These are phyloP conservation scores for Tetrapisispora fleetii DNA, from an alignment of 805 yeast genomes.

Conservation along the genomic window DNA sequence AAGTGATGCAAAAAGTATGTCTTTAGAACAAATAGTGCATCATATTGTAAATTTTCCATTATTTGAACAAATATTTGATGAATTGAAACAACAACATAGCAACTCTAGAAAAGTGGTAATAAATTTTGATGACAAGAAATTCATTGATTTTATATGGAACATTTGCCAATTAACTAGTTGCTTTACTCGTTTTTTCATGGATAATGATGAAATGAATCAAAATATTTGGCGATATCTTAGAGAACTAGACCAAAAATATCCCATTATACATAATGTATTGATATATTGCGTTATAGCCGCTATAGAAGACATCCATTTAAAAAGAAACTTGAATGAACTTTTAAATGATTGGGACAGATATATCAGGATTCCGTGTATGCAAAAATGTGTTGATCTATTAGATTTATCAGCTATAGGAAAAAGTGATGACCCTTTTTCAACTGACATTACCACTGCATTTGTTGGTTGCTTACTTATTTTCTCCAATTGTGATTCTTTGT, in stretches of 20 bases:
- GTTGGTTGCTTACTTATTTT: constrained; percentile 3
- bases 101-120: neutral
- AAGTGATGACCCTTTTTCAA: constrained; percentile 1
- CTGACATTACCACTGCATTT: constrained; percentile 2
- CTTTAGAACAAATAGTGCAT: neutral
- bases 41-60: neutral
- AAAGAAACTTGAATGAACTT: neutral
- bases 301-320: constrained; percentile 4
- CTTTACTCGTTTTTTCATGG: neutral
- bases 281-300: constrained; percentile 2
- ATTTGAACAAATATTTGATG: neutral
- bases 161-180: neutral
- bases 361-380: constrained; percentile 7
- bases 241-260: constrained; percentile 1
- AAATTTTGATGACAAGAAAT: neutral
- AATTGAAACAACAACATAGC: neutral
- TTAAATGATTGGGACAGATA: constrained; percentile 7
- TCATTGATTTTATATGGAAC: neutral
- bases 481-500: constrained; percentile 2
- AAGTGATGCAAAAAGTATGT: no score
- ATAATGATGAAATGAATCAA: neutral
- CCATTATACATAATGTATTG: neutral
- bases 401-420: neutral
- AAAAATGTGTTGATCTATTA: constrained; percentile 3
- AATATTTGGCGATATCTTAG: neutral